Evolutionary conservation across 1,139 yeast species (phyloP).

Genomic region (Blastobotrys serpentis): DNA sequence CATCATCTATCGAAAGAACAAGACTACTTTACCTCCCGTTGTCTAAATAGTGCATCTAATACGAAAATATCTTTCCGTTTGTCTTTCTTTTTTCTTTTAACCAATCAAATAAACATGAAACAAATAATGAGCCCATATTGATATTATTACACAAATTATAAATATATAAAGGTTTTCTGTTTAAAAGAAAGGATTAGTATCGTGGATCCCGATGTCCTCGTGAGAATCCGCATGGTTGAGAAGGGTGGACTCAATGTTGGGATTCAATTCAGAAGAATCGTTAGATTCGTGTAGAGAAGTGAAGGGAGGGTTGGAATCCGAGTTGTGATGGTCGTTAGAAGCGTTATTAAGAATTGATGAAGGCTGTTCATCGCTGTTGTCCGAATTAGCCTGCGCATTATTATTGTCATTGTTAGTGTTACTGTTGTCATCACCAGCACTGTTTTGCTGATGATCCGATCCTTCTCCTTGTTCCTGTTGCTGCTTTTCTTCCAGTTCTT

Average conservation of each 20-base stretch:
- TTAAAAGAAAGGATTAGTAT: constrained; percentile 5
- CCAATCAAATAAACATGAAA: neutral
- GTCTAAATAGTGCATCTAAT: constrained; percentile 6
- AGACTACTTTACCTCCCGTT: constrained; percentile 12
- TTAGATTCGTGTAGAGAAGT: neutral
- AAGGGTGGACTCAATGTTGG: constrained; percentile 8
- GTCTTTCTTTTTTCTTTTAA: neutral
- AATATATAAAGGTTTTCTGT: neutral
- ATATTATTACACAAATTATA: neutral
- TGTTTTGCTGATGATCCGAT: constrained; percentile 3
- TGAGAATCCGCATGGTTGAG: constrained; percentile 5
- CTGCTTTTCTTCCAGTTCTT: constrained; percentile 40
- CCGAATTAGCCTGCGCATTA: constrained; percentile 5
- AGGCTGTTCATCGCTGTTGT: constrained; percentile 7
- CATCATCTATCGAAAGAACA: constrained; percentile 3
- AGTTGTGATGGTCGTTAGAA: constrained; percentile 3
- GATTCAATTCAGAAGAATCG: neutral
- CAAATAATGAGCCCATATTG: neutral
- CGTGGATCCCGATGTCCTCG: constrained; percentile 8
- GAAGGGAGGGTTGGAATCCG: neutral
- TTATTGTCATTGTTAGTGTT: constrained; percentile 1
- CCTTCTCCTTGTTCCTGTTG: neutral
- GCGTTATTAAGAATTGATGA: constrained; percentile 3
- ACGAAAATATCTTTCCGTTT: neutral
- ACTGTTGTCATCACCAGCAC: neutral